Evolutionary conservation across 352 stramenopile genomes (phyloP).

Genomic region (Globisporangium parvum): DNA sequence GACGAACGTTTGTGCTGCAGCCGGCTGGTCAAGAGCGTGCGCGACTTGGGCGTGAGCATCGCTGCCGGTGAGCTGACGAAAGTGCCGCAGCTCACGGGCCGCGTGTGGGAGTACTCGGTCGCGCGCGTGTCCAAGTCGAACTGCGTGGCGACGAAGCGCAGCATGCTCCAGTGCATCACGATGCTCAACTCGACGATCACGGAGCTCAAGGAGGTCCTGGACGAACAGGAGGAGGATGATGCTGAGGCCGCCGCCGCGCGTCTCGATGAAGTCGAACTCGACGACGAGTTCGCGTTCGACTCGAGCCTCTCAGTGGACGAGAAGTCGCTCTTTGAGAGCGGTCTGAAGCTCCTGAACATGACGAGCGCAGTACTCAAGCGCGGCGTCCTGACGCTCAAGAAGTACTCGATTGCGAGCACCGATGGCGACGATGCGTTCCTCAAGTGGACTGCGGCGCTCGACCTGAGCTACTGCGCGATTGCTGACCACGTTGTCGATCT

Average conservation of each 20-base stretch:
- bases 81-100: slow-evolving; percentile 69
- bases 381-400: slow-evolving; percentile 76
- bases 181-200: slow-evolving; percentile 80
- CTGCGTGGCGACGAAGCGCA: slow-evolving; percentile 78
- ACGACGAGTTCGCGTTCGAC: slow-evolving; percentile 74
- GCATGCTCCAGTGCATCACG: slow-evolving; percentile 78
- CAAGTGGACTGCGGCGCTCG: slow-evolving; percentile 60
- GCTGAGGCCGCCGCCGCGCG: slow-evolving; percentile 13
- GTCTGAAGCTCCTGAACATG: slow-evolving; percentile 70
- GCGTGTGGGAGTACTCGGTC: slow-evolving; percentile 79
- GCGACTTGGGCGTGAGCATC: slow-evolving; percentile 42
- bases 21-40: slow-evolving; percentile 69
- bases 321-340: slow-evolving; percentile 55
- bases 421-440: slow-evolving; percentile 52
- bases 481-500: slow-evolving; percentile 76
- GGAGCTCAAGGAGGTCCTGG: slow-evolving; percentile 72
- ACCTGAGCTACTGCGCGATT: slow-evolving; percentile 51
- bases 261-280: slow-evolving; percentile 47
- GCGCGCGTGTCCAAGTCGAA: slow-evolving; percentile 78
- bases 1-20: slow-evolving; percentile 24
- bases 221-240: slow-evolving; percentile 38
- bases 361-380: slow-evolving; percentile 70
- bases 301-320: slow-evolving; percentile 64
- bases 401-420: slow-evolving; percentile 39
- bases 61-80: slow-evolving; percentile 37